Percentiles rank a stretch among this genome's conserved stretches.
Conservation (phyloP, 352 stramenopile species). For the Pythium phragmiticola region DNA sequence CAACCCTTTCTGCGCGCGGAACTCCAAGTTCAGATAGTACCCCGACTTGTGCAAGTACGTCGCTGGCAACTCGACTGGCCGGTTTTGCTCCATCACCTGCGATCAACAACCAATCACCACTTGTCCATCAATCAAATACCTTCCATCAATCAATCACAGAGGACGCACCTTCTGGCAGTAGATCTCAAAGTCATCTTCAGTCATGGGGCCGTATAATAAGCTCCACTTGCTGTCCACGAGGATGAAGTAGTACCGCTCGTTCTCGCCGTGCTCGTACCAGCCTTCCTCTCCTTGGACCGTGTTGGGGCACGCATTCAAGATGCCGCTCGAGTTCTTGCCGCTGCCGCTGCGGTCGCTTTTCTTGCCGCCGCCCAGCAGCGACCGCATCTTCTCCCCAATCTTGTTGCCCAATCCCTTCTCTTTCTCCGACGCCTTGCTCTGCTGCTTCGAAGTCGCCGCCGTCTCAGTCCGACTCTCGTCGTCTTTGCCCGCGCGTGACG, state of each 20-base stretch:
- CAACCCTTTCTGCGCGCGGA: slow-evolving; percentile 52
- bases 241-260: slow-evolving; percentile 87
- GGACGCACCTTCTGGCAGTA: slow-evolving; percentile 70
- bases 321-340: slow-evolving; percentile 69
- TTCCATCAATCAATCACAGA: background rate
- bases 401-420: slow-evolving; percentile 52
- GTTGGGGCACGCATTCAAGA: slow-evolving; percentile 75
- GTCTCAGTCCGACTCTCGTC: slow-evolving; percentile 51
- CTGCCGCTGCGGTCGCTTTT: slow-evolving; percentile 50
- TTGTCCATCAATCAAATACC: background rate
- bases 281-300: slow-evolving; percentile 83
- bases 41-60: slow-evolving; percentile 84
- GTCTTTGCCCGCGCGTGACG: slow-evolving; percentile 33
- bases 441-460: slow-evolving; percentile 2
- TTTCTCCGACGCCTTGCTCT: slow-evolving; percentile 27
- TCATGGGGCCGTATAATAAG: slow-evolving; percentile 83
- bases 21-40: slow-evolving; percentile 68
- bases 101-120: background rate
- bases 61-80: slow-evolving; percentile 63
- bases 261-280: slow-evolving; percentile 87
- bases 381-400: slow-evolving; percentile 83
- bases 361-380: slow-evolving; percentile 67
- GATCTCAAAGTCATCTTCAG: slow-evolving; percentile 77
- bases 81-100: slow-evolving; percentile 66
- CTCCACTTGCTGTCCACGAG: slow-evolving; percentile 83